phyloP scores from a whole-genome alignment of 176 grass and related monocot genomes.

The Calamus simplicifolius region DNA sequence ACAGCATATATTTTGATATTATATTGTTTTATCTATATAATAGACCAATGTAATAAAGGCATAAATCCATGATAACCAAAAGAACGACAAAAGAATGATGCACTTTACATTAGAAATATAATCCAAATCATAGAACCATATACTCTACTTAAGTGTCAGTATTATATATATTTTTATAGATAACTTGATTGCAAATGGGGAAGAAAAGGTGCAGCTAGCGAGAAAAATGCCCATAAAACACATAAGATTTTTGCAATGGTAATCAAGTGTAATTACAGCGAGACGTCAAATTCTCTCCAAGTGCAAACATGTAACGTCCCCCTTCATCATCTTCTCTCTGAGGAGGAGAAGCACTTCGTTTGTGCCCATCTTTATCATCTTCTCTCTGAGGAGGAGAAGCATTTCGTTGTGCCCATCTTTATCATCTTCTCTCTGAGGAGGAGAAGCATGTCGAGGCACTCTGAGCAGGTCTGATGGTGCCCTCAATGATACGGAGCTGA shows the following conservation, averaged over 20 bases:
- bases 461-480: constrained; percentile 34
- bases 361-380: constrained; percentile 15
- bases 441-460: constrained; percentile 35
- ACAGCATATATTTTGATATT: no score
- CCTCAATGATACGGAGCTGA: constrained; percentile 31
- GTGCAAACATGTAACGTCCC: constrained; percentile 83
- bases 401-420: constrained; percentile 20
- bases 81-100: no score
- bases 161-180: no score
- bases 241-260: neutral
- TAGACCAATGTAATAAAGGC: no score
- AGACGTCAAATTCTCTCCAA: constrained; percentile 87
- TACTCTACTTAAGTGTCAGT: no score
- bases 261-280: constrained; percentile 63
- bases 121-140: no score
- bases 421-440: constrained; percentile 15
- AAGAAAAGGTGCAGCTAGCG: no score
- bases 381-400: constrained; percentile 20
- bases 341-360: constrained; percentile 44
- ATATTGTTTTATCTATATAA: no score
- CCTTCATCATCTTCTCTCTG: constrained; percentile 83
- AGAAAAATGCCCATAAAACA: no score
- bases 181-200: no score
- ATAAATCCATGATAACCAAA: no score
- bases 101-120: no score